These are phyloP conservation scores for Talaromyces pinophilus DNA, from an alignment of 2,329 filamentous ascomycete species.

Conservation along the genomic window DNA sequence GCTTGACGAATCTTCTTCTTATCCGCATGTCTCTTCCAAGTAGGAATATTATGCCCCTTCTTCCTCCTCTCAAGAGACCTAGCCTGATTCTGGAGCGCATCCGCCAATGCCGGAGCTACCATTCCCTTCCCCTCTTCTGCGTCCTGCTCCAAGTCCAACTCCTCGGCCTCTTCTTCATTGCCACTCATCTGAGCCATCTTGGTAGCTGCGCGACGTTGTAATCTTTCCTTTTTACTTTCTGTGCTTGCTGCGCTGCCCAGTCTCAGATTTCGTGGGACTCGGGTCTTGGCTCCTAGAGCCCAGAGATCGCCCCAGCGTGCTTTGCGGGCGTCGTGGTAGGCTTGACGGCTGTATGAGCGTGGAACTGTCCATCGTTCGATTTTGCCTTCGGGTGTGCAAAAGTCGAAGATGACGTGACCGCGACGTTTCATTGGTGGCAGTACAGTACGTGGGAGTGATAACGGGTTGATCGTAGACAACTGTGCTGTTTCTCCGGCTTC, in stretches of 20 bases:
- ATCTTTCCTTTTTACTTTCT: constrained; percentile 43
- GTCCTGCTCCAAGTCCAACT: constrained; percentile 16
- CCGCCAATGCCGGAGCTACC: constrained; percentile 14
- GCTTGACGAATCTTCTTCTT: constrained; percentile 47
- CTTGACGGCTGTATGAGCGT: constrained; percentile 73
- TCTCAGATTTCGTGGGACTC: constrained; percentile 62
- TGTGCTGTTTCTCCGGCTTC: constrained; percentile 12
- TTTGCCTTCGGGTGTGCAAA: constrained; percentile 82
- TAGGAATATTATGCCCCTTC: constrained; percentile 40
- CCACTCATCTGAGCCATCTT: constrained; percentile 28
- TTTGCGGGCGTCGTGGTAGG: constrained; percentile 92
- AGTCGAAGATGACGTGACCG: constrained; percentile 83
- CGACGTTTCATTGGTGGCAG: constrained; percentile 81
- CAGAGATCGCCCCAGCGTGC: constrained; percentile 89
- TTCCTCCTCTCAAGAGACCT: constrained; percentile 30
- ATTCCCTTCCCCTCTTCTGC: background rate
- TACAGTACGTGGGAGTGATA: constrained; percentile 75
- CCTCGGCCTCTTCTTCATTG: constrained; percentile 22
- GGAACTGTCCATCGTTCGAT: constrained; percentile 95
- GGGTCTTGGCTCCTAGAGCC: constrained; percentile 90
- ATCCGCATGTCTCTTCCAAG: constrained; percentile 47
- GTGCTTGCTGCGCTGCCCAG: constrained; percentile 54
- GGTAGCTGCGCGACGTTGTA: constrained; percentile 40
- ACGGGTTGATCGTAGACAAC: constrained; percentile 49
- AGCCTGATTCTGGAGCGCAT: constrained; percentile 22